Conservation (phyloP, 768 basidiomycete genomes). For the Phlegmacium glaucopus region DNA sequence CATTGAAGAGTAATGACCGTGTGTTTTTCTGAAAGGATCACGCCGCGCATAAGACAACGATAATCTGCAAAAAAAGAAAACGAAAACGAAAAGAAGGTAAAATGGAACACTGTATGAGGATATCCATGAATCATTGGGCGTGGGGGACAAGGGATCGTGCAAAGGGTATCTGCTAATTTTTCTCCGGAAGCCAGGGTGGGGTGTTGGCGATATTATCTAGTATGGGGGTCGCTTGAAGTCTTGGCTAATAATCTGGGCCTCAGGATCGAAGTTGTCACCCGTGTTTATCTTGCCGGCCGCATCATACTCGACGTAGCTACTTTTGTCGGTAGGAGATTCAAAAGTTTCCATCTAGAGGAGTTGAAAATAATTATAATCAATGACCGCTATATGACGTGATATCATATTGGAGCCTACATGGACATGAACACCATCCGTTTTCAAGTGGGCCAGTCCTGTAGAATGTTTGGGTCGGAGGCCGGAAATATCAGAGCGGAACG, state of each 20-base stretch:
- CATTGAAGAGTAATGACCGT: background rate
- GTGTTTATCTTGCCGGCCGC: conserved; percentile 49
- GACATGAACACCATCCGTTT: conserved; percentile 54
- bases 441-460: conserved; percentile 30
- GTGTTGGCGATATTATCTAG: conserved; percentile 12
- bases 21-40: background rate
- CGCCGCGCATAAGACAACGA: background rate
- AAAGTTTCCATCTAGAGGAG: conserved; percentile 62
- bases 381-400: conserved; percentile 1
- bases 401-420: conserved; percentile 36
- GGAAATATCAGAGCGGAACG: conserved; percentile 48
- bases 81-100: background rate
- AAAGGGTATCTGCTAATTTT: background rate
- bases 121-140: background rate
- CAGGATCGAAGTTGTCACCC: conserved; percentile 49
- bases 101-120: background rate
- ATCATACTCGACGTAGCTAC: conserved; percentile 48
- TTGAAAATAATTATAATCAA: conserved; percentile 4
- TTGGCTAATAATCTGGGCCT: conserved; percentile 52
- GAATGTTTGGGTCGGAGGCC: conserved; percentile 31
- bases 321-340: conserved; percentile 41
- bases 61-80: no score
- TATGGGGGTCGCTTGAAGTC: conserved; percentile 65
- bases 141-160: background rate
- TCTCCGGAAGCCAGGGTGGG: background rate